These are phyloP conservation scores for Ceratobasidium sp. DNA, from an alignment of 1,284 basidiomycete species.

Conservation along the genomic window DNA sequence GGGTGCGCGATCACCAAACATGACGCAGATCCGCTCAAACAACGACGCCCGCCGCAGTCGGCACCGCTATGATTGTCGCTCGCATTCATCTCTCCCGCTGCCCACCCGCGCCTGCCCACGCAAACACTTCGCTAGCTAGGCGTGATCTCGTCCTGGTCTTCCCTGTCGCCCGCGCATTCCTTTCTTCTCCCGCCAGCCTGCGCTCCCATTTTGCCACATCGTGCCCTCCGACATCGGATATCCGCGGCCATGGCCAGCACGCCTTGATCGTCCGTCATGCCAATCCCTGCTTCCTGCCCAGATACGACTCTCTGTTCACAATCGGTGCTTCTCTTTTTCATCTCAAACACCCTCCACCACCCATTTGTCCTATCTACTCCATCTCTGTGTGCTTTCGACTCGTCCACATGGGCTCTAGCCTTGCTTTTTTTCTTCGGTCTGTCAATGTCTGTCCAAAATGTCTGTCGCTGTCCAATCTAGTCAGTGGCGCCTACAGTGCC, in stretches of 20 bases:
- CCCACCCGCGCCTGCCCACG: background rate
- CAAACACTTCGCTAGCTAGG: background rate
- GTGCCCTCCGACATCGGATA: slow-evolving; percentile 21
- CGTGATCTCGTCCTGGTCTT: background rate
- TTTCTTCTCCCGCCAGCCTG: slow-evolving; percentile 2
- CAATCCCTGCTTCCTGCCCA: background rate
- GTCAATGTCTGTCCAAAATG: background rate
- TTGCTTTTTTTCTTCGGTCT: background rate
- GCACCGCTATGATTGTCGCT: slow-evolving; percentile 18
- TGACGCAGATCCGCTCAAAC: slow-evolving; percentile 30
- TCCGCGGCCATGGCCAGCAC: background rate
- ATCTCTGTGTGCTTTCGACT: background rate
- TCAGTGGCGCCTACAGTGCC: background rate
- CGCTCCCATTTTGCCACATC: background rate
- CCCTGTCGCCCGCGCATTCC: background rate
- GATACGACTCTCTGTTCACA: background rate
- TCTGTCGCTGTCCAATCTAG: background rate
- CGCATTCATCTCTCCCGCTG: background rate
- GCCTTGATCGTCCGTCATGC: slow-evolving; percentile 15
- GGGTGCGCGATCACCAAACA: slow-evolving; percentile 23
- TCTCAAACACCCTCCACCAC: slow-evolving; percentile 17
- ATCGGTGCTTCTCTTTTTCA: slow-evolving; percentile 11
- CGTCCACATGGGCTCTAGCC: slow-evolving; percentile 5
- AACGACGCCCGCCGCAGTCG: background rate
- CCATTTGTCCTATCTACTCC: slow-evolving; percentile 29